phyloP scores from a whole-genome alignment of 2,329 filamentous ascomycete genomes.

The Lithohypha guttulata region DNA sequence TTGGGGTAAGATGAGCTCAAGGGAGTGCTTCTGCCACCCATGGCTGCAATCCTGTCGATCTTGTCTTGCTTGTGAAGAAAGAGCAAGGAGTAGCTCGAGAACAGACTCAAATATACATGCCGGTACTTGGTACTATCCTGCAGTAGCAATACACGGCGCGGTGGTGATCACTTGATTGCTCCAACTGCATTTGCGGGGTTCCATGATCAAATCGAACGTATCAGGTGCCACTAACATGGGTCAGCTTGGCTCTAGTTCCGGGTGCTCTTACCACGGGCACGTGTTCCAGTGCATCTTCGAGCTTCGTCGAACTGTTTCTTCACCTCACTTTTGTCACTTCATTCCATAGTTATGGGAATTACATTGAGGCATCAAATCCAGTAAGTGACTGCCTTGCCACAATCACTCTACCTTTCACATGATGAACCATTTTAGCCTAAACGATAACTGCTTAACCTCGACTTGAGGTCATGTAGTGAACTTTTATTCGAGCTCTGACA shows the following conservation, averaged over 20 bases:
- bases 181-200: slow-evolving; percentile 4
- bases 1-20: slow-evolving; percentile 37
- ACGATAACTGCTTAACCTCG: neutral
- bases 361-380: too few relatives aligned
- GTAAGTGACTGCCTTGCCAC: too few relatives aligned
- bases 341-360: neutral
- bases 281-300: neutral
- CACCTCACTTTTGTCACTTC: slow-evolving; percentile 1
- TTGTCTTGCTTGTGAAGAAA: too few relatives aligned
- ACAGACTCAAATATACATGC: too few relatives aligned
- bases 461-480: neutral
- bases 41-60: too few relatives aligned
- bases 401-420: too few relatives aligned
- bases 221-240: neutral
- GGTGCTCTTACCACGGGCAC: neutral
- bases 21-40: slow-evolving; percentile 20
- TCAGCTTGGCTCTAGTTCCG: neutral
- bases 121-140: too few relatives aligned
- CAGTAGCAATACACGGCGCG: neutral
- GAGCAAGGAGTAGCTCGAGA: too few relatives aligned
- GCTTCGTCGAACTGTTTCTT: too few relatives aligned
- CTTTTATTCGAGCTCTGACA: neutral
- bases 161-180: slow-evolving; percentile 1
- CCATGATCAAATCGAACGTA: too few relatives aligned
- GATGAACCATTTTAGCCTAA: neutral